A percentile compares a stretch with the other conserved stretches of the same genome.
Evolutionary conservation across 2,329 filamentous ascomycete genomes (phyloP).

Genomic region (Bipolaris cookei): DNA sequence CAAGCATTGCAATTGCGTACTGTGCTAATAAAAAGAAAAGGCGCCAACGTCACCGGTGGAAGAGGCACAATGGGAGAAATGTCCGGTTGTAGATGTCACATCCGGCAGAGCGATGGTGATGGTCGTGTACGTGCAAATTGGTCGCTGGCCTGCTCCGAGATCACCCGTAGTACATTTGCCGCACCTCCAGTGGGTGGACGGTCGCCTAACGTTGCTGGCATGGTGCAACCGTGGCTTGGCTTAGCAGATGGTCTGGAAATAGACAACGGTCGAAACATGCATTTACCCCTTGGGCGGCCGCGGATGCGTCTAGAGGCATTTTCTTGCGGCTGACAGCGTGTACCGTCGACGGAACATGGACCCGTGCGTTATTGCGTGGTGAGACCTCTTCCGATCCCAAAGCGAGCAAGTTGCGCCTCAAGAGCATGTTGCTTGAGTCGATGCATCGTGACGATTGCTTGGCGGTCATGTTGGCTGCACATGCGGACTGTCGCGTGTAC

Average conservation of each 20-base stretch:
- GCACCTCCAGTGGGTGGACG: background rate
- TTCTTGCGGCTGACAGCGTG: constrained; percentile 8
- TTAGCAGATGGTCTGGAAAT: background rate
- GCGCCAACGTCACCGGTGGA: background rate
- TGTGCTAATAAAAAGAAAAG: background rate
- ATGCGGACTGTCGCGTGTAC: background rate
- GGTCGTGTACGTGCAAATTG: background rate
- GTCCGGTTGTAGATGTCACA: constrained; percentile 11
- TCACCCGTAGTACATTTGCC: constrained; percentile 5
- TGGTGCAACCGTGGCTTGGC: background rate
- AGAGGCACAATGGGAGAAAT: background rate
- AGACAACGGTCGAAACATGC: background rate
- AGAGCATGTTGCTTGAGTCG: background rate
- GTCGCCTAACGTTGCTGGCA: constrained; percentile 1
- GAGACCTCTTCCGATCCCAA: constrained; percentile 17
- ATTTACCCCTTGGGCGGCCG: constrained; percentile 1
- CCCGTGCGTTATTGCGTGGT: constrained; percentile 6
- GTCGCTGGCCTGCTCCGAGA: constrained; percentile 1
- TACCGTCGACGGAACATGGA: constrained; percentile 2
- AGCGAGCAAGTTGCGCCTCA: constrained; percentile 5
- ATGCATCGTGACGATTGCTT: background rate
- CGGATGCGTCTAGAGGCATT: constrained; percentile 6
- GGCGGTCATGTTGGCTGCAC: background rate
- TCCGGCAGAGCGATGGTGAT: constrained; percentile 2
- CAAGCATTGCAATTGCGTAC: background rate